A percentile compares a stretch with the other conserved stretches of the same genome.
These are phyloP conservation scores for Lineolata rhizophorae DNA, from an alignment of 495 filamentous ascomycete genomes.

Conservation along the genomic window DNA sequence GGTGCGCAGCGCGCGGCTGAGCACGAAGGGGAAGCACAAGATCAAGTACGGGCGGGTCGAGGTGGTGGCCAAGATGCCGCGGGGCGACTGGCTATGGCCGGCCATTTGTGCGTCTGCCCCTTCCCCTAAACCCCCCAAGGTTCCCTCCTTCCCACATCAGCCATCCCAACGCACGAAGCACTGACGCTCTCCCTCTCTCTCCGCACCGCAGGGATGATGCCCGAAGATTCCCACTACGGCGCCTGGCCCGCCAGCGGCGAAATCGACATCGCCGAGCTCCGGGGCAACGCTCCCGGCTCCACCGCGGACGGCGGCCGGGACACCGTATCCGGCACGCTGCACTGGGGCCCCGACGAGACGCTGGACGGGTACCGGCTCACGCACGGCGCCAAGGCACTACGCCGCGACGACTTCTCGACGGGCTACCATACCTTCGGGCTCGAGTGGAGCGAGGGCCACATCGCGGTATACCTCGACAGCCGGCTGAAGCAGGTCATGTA, in stretches of 20 bases:
- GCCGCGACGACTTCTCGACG: constrained; percentile 5
- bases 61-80: constrained; percentile 22
- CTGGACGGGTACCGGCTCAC: constrained; percentile 6
- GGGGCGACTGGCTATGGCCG: constrained; percentile 25
- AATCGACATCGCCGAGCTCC: constrained; percentile 8
- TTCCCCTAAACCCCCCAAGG: too few relatives aligned
- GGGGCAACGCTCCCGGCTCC: constrained; percentile 5
- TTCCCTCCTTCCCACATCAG: too few relatives aligned
- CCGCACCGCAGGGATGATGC: constrained; percentile 21
- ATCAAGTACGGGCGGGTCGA: constrained; percentile 23
- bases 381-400: constrained; percentile 1
- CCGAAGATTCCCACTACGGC: constrained; percentile 16
- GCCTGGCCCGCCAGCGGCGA: constrained; percentile 16
- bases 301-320: constrained; percentile 17
- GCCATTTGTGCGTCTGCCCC: constrained; percentile 17
- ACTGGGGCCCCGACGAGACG: constrained; percentile 7
- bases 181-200: too few relatives aligned
- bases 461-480: constrained; percentile 8
- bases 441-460: constrained; percentile 6
- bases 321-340: constrained; percentile 2
- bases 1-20: constrained; percentile 19
- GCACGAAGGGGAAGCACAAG: constrained; percentile 19
- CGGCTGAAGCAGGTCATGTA: constrained; percentile 18
- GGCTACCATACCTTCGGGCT: constrained; percentile 9
- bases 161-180: too few relatives aligned